phyloP scores from a whole-genome alignment of 257 asterid species.

The Solanum corneliomulleri region DNA sequence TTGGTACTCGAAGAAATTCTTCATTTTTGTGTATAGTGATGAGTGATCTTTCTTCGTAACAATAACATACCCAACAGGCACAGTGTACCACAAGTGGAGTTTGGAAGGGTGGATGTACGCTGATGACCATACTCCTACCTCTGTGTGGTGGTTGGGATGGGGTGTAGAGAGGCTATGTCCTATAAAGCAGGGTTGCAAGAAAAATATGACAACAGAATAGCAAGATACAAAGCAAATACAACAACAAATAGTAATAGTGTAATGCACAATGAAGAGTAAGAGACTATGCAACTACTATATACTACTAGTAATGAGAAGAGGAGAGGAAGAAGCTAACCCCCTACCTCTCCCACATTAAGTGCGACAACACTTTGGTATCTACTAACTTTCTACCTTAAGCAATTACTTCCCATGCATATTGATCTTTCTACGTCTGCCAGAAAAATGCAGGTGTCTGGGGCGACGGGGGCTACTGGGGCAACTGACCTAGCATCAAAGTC shows the following conservation, averaged over 20 bases:
- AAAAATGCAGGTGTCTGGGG: conserved; percentile 86
- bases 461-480: conserved; percentile 52
- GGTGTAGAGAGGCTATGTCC: background rate
- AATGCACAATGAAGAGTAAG: background rate
- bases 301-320: background rate
- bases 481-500: conserved; percentile 71
- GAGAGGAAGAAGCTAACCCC: background rate
- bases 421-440: conserved; percentile 24
- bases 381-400: background rate
- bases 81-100: background rate
- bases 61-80: background rate
- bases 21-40: background rate
- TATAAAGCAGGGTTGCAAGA: background rate
- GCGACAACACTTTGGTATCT: background rate
- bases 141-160: background rate
- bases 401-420: background rate
- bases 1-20: background rate
- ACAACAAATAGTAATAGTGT: background rate
- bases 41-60: background rate
- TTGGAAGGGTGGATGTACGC: background rate
- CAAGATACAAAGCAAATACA: background rate
- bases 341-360: background rate
- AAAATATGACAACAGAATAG: background rate
- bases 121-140: background rate
- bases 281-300: background rate